phyloP scores from a whole-genome alignment of 1,139 yeast genomes.

The Saccharomycopsis hybrid region DNA sequence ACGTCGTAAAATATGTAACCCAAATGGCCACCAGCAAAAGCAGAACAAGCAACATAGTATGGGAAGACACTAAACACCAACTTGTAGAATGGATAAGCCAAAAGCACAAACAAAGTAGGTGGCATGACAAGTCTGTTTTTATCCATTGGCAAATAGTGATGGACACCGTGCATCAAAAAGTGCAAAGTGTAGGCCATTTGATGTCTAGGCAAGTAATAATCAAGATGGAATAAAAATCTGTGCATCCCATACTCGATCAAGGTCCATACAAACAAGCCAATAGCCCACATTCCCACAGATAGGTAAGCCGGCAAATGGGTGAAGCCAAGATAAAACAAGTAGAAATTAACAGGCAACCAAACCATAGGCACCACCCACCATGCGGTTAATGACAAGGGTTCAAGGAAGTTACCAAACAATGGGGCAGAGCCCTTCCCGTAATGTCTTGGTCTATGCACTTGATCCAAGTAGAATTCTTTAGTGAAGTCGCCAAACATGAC shows the following conservation, averaged over 20 bases:
- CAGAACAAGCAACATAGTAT: constrained; percentile 52
- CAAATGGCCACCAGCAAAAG: constrained; percentile 89
- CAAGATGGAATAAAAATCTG: constrained; percentile 90
- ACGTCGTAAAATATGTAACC: constrained; percentile 90
- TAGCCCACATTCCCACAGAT: constrained; percentile 36
- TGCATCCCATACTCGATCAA: constrained; percentile 81
- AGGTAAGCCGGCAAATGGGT: constrained; percentile 30
- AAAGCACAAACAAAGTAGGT: constrained; percentile 65
- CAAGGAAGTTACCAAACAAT: constrained; percentile 66
- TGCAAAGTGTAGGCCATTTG: constrained; percentile 71
- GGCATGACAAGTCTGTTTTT: constrained; percentile 90
- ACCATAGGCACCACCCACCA: constrained; percentile 81
- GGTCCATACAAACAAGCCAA: constrained; percentile 89
- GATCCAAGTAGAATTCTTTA: constrained; percentile 88
- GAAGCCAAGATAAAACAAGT: constrained; percentile 37
- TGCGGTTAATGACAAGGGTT: constrained; percentile 63
- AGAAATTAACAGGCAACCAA: constrained; percentile 81
- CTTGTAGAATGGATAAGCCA: constrained; percentile 55
- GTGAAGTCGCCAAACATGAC: constrained; percentile 66
- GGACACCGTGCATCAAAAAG: constrained; percentile 90
- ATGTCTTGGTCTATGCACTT: constrained; percentile 96
- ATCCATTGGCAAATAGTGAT: constrained; percentile 98
- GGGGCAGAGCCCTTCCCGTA: constrained; percentile 91
- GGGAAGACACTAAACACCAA: constrained; percentile 57
- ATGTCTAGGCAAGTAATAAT: constrained; percentile 75